Conservation (phyloP, 306 rosid genomes). For the Trifolium repens region DNA sequence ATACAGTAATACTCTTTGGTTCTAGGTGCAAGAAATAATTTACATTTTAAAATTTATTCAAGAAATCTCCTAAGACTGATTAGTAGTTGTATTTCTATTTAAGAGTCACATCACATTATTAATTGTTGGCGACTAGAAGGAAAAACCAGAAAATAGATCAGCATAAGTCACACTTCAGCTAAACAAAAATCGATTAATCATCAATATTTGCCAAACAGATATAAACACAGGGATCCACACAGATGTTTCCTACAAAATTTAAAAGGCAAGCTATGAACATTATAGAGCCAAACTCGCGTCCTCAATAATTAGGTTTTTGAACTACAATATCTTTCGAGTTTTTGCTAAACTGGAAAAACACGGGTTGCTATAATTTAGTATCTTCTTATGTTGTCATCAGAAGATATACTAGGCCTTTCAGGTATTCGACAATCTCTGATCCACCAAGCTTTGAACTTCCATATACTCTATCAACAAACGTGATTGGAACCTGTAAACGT, state of each 20-base stretch:
- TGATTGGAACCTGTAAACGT: constrained; percentile 80
- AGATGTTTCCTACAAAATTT: constrained; percentile 23
- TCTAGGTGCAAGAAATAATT: too few relatives aligned
- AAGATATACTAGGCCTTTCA: constrained; percentile 84
- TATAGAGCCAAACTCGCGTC: constrained; percentile 24
- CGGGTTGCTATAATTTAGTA: constrained; percentile 10
- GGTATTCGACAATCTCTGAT: constrained; percentile 93
- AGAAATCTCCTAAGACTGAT: too few relatives aligned
- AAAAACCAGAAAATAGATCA: too few relatives aligned
- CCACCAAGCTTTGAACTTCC: constrained; percentile 99
- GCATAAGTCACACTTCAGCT: too few relatives aligned
- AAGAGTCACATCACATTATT: too few relatives aligned
- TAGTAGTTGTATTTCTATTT: too few relatives aligned
- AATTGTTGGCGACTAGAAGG: too few relatives aligned
- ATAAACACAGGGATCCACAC: constrained; percentile 17
- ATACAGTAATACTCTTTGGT: too few relatives aligned
- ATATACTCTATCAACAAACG: constrained; percentile 92
- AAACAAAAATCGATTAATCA: too few relatives aligned
- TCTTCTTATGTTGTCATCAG: constrained; percentile 69
- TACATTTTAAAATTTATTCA: too few relatives aligned
- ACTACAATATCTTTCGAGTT: constrained; percentile 32
- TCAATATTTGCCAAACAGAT: neutral
- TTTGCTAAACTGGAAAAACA: constrained; percentile 11
- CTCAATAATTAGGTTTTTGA: neutral
- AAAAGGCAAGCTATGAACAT: constrained; percentile 11